A percentile compares a stretch with the other conserved stretches of the same genome.
Conservation (phyloP, 768 basidiomycete species). For the Auricularia auricula-judae region DNA sequence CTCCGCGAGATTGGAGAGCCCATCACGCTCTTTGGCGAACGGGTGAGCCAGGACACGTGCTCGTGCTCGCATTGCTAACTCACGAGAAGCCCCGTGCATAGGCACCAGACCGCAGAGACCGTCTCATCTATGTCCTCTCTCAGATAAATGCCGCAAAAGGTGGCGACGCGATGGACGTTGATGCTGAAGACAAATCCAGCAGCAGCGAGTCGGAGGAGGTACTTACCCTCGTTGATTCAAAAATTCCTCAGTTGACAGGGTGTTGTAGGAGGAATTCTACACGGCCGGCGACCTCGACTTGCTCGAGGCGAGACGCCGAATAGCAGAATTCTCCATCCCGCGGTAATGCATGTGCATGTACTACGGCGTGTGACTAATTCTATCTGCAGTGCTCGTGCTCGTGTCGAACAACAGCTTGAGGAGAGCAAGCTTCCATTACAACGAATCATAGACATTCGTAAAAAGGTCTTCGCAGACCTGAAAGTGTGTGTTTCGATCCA, state of each 20-base stretch:
- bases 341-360: conserved; percentile 57
- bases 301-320: conserved; percentile 68
- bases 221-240: not conserved
- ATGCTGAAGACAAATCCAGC: conserved; percentile 51
- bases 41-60: conserved; percentile 46
- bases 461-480: conserved; percentile 79
- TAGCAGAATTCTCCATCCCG: conserved; percentile 91
- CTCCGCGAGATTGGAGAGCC: conserved; percentile 93
- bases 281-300: conserved; percentile 83
- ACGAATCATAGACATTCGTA: conserved; percentile 84
- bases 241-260: conserved; percentile 3
- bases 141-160: conserved; percentile 87
- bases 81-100: conserved; percentile 22
- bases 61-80: conserved; percentile 4
- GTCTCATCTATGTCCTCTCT: conserved; percentile 87
- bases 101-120: conserved; percentile 93
- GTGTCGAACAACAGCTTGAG: conserved; percentile 84
- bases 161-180: conserved; percentile 62
- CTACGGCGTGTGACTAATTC: conserved; percentile 20
- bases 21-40: conserved; percentile 95
- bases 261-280: conserved; percentile 73
- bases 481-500: conserved; percentile 44
- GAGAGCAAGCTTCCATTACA: conserved; percentile 81
- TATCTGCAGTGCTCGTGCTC: conserved; percentile 82
- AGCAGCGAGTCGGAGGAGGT: conserved; percentile 64